A percentile compares a stretch with the other conserved stretches of the same genome.
These are phyloP conservation scores for Pythium myriotylum DNA, from an alignment of 352 stramenopile species.

Conservation along the genomic window DNA sequence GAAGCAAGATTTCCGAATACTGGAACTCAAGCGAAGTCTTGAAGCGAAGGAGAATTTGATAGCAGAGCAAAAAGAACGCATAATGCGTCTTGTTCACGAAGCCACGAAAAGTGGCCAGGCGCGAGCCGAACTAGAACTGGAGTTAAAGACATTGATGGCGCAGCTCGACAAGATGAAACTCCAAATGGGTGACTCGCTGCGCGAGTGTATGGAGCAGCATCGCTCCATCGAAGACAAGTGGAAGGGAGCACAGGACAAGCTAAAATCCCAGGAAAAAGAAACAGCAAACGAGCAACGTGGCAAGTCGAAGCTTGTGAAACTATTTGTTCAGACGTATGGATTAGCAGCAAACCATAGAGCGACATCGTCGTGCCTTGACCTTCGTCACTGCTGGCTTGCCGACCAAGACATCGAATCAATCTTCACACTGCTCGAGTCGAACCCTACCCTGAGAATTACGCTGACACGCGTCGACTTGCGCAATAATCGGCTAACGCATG, in stretches of 20 bases:
- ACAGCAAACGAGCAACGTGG: slow-evolving; percentile 41
- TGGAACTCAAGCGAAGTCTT: slow-evolving; percentile 40
- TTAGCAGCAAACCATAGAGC: background rate
- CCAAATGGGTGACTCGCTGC: slow-evolving; percentile 39
- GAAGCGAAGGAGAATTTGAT: slow-evolving; percentile 37
- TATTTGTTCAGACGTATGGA: slow-evolving; percentile 38
- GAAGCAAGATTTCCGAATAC: slow-evolving; percentile 41
- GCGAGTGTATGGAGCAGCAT: slow-evolving; percentile 44
- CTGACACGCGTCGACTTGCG: slow-evolving; percentile 55
- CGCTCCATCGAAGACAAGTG: slow-evolving; percentile 37
- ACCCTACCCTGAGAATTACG: slow-evolving; percentile 7
- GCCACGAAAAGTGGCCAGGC: slow-evolving; percentile 50
- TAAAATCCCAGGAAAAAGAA: slow-evolving; percentile 45
- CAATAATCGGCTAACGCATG: slow-evolving; percentile 59
- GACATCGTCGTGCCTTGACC: slow-evolving; percentile 31
- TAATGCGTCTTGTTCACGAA: slow-evolving; percentile 54
- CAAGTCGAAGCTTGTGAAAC: slow-evolving; percentile 47
- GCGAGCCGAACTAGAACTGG: slow-evolving; percentile 49
- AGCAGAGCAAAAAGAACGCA: slow-evolving; percentile 58
- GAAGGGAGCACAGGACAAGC: slow-evolving; percentile 32
- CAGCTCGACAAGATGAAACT: slow-evolving; percentile 47
- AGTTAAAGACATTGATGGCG: slow-evolving; percentile 43
- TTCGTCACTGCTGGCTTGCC: slow-evolving; percentile 53
- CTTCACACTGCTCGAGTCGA: slow-evolving; percentile 41
- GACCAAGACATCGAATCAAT: slow-evolving; percentile 54